phyloP scores from a whole-genome alignment of 257 asterid species.

The Jasminum sambac region DNA sequence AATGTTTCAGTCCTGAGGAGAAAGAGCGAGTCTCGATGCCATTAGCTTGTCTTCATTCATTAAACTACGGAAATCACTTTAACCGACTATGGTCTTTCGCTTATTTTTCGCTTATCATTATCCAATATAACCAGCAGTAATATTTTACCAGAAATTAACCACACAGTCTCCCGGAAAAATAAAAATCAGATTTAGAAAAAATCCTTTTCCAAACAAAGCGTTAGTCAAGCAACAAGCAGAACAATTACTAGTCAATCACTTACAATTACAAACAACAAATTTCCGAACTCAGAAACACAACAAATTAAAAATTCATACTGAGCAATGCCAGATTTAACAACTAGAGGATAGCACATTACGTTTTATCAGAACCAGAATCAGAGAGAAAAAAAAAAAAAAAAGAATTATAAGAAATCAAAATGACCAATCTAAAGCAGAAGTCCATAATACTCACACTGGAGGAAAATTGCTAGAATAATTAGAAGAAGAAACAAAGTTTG shows the following conservation, averaged over 20 bases:
- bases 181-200: too few species aligned
- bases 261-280: background rate
- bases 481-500: background rate
- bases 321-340: background rate
- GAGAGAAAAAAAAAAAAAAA: background rate
- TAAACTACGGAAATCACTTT: too few species aligned
- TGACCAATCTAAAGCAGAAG: background rate
- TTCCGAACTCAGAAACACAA: background rate
- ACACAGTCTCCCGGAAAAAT: too few species aligned
- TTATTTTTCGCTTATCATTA: too few species aligned
- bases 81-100: too few species aligned
- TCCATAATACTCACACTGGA: background rate
- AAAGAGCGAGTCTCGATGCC: too few species aligned
- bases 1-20: too few species aligned
- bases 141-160: too few species aligned
- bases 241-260: background rate
- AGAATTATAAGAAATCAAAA: background rate
- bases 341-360: background rate
- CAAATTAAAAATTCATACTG: background rate
- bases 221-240: background rate
- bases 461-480: background rate
- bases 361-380: background rate
- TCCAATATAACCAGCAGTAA: too few species aligned
- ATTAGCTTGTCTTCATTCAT: too few species aligned
- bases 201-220: too few species aligned